These are phyloP conservation scores for Gymnopilus dilepis DNA, from an alignment of 768 basidiomycete genomes.

Conservation along the genomic window DNA sequence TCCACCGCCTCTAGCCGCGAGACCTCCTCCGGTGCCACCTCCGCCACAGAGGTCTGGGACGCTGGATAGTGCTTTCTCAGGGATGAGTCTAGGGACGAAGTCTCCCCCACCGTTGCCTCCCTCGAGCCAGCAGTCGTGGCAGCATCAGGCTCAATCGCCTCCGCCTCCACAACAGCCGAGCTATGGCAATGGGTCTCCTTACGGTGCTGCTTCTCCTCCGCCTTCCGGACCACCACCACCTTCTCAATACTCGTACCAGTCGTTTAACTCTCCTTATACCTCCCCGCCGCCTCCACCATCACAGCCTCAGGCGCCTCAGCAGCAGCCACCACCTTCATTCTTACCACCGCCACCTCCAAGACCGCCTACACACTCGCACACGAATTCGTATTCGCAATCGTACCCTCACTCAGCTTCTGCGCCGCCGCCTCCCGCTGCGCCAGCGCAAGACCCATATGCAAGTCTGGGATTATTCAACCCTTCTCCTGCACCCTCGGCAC, in stretches of 20 bases:
- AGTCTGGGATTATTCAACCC: slow-evolving; percentile 40
- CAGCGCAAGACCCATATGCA: slow-evolving; percentile 43
- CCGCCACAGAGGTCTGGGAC: slow-evolving; percentile 42
- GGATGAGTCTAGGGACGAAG: slow-evolving; percentile 51
- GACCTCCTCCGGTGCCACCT: slow-evolving; percentile 55
- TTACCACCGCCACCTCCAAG: slow-evolving; percentile 41
- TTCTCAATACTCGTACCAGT: slow-evolving; percentile 25
- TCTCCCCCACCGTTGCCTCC: slow-evolving; percentile 28
- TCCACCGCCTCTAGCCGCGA: slow-evolving; percentile 48
- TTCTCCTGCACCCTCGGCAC: slow-evolving; percentile 22
- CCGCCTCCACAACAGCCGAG: slow-evolving; percentile 25
- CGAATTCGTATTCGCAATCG: background rate
- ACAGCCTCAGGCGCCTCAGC: slow-evolving; percentile 26
- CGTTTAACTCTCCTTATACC: slow-evolving; percentile 24
- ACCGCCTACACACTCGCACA: slow-evolving; percentile 23
- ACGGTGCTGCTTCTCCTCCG: slow-evolving; percentile 13
- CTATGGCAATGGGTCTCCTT: slow-evolving; percentile 20
- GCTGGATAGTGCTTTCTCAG: slow-evolving; percentile 57
- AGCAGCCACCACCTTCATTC: slow-evolving; percentile 25
- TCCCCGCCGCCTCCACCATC: slow-evolving; percentile 25
- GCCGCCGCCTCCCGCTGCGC: slow-evolving; percentile 22
- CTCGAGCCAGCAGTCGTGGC: slow-evolving; percentile 26
- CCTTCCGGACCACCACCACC: slow-evolving; percentile 30
- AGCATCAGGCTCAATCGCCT: slow-evolving; percentile 27
- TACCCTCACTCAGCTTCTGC: too few species aligned